Percentiles rank a stretch among this genome's conserved stretches.
These are phyloP conservation scores for Sclerospora graminicola DNA, from an alignment of 352 stramenopile genomes.

Conservation along the genomic window DNA sequence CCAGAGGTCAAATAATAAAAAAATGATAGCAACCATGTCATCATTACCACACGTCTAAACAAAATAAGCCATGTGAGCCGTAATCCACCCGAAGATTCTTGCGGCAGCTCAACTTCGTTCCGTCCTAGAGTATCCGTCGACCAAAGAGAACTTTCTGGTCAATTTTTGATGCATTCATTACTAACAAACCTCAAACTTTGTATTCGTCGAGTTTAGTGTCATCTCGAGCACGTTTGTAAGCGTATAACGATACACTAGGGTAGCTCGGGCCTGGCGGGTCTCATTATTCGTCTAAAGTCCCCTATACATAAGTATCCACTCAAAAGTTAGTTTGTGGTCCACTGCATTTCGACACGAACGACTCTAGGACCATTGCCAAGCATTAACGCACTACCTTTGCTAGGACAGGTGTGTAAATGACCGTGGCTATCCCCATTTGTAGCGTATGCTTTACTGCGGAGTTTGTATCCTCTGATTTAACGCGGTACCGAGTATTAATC, in stretches of 20 bases:
- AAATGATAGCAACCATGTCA: not conserved
- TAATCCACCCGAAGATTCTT: conserved; percentile 46
- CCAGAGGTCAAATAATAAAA: conserved; percentile 3
- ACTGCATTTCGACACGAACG: too few species aligned
- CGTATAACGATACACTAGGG: conserved; percentile 92
- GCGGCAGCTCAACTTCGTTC: conserved; percentile 87
- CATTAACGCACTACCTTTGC: too few species aligned
- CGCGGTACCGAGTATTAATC: too few species aligned
- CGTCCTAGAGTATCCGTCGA: conserved; percentile 86
- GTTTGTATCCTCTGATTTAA: too few species aligned
- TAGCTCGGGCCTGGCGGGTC: conserved; percentile 87
- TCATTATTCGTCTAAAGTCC: conserved; percentile 97
- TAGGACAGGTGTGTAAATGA: too few species aligned
- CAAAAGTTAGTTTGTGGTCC: not conserved
- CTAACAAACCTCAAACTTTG: conserved; percentile 83
- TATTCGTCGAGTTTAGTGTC: conserved; percentile 92
- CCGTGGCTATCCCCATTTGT: too few species aligned
- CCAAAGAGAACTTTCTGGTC: conserved; percentile 23
- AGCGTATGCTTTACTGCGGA: too few species aligned
- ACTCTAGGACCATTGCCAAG: too few species aligned
- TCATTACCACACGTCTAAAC: conserved; percentile 1
- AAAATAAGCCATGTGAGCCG: not conserved
- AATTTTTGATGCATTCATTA: not conserved
- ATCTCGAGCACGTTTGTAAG: conserved; percentile 91
- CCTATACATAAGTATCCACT: conserved; percentile 27